Conservation (phyloP, 371 early-diverging fungal genomes). For the Fennellomyces sp. region DNA sequence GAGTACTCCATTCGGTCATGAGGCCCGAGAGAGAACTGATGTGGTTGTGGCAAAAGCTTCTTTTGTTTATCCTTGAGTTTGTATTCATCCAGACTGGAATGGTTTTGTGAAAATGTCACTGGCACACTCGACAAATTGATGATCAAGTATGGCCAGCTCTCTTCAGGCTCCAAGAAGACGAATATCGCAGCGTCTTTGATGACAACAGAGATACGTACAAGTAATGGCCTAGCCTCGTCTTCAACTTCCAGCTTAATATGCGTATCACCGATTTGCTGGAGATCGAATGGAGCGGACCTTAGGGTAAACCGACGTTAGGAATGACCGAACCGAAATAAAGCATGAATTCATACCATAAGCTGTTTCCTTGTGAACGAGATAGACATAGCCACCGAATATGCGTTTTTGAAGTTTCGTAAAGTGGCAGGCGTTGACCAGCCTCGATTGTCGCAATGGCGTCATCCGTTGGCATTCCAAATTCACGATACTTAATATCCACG, state of each 20-base stretch:
- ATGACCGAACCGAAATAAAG: neutral
- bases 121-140: conserved; percentile 80
- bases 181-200: conserved; percentile 89
- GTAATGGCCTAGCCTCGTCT: conserved; percentile 50
- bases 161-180: conserved; percentile 73
- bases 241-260: conserved; percentile 74
- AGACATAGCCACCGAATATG: conserved; percentile 57
- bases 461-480: conserved; percentile 30
- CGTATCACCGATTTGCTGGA: conserved; percentile 84
- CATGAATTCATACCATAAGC: conserved; percentile 49
- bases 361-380: conserved; percentile 39
- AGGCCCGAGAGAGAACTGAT: conserved; percentile 20
- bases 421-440: conserved; percentile 49
- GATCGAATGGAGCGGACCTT: conserved; percentile 76
- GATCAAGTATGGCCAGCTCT: conserved; percentile 91
- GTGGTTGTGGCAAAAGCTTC: conserved; percentile 26
- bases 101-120: conserved; percentile 76
- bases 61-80: conserved; percentile 32
- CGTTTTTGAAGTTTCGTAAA: conserved; percentile 53
- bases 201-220: conserved; percentile 77
- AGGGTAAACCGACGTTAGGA: neutral
- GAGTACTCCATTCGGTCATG: conserved; percentile 74
- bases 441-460: conserved; percentile 26
- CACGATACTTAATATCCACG: conserved; percentile 60
- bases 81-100: conserved; percentile 30